A percentile compares a stretch with the other conserved stretches of the same genome.
These are phyloP conservation scores for Lepidium aucheri DNA, from an alignment of 345 rosid genomes.

Conservation along the genomic window DNA sequence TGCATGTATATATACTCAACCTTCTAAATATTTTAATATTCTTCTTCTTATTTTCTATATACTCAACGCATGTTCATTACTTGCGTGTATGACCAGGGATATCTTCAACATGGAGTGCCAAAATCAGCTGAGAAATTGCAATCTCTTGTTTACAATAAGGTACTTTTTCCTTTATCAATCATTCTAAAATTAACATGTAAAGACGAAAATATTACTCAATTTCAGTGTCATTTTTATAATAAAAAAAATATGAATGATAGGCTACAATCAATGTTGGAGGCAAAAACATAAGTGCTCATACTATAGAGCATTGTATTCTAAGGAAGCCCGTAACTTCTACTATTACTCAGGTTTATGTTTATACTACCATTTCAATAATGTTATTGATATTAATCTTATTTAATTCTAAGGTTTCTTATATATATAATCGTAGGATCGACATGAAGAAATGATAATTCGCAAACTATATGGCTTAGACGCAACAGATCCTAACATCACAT, in stretches of 20 bases:
- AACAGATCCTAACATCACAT: conserved; percentile 62
- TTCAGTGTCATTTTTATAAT: not conserved
- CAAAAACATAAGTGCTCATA: conserved; percentile 66
- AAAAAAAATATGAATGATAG: conserved; percentile 30
- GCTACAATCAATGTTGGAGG: conserved; percentile 82
- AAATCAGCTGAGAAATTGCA: conserved; percentile 59
- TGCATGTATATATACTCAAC: conserved; percentile 57
- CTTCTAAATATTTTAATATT: not conserved
- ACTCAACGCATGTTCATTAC: too few species aligned
- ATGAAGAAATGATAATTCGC: conserved; percentile 49
- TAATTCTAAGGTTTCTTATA: not conserved
- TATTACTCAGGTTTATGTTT: conserved; percentile 35
- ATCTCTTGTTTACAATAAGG: conserved; percentile 41
- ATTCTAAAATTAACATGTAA: not conserved
- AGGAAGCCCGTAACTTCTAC: conserved; percentile 46
- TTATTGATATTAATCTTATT: not conserved
- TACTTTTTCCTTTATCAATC: conserved; percentile 5
- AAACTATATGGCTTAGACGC: conserved; percentile 57
- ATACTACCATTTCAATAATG: not conserved
- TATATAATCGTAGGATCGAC: conserved; percentile 33
- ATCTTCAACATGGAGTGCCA: conserved; percentile 82
- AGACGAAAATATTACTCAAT: not conserved
- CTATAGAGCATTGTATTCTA: conserved; percentile 71
- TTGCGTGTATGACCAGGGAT: conserved; percentile 60
- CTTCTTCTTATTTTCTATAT: not conserved